Percentiles rank a stretch among this genome's conserved stretches.
Conservation (phyloP, 169 alveolate genomes). For the Plasmodium coatneyi region DNA sequence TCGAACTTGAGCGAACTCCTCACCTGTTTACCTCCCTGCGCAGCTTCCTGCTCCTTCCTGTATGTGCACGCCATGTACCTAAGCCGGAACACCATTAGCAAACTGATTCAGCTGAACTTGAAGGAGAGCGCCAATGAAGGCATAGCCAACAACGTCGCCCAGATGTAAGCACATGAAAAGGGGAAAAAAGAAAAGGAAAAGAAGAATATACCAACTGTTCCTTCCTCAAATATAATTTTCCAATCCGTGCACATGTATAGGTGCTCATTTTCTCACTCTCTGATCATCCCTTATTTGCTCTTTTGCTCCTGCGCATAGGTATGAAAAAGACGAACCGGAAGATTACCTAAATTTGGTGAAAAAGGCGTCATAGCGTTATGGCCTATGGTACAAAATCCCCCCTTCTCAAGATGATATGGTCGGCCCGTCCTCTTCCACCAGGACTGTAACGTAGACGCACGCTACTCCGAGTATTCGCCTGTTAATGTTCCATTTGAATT, state of each 20-base stretch:
- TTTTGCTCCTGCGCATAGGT: constrained; percentile 11
- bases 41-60: constrained; percentile 49
- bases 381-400: not conserved
- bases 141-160: not conserved
- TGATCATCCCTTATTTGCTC: not conserved
- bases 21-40: not conserved
- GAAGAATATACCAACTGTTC: not conserved
- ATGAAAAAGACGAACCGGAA: constrained; percentile 23
- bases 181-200: not conserved
- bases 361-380: not conserved
- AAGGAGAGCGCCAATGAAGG: constrained; percentile 10
- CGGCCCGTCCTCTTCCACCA: not conserved
- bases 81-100: constrained; percentile 50
- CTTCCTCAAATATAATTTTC: not conserved
- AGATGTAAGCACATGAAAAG: constrained; percentile 13
- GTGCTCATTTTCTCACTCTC: not conserved
- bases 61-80: constrained; percentile 38
- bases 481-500: not conserved
- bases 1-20: not conserved
- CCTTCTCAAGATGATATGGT: not conserved
- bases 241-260: not conserved
- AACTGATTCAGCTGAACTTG: constrained; percentile 10
- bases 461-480: not conserved
- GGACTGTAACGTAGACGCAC: not conserved
- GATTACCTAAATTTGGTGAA: constrained; percentile 21